Evolutionary conservation across 73 alveolate genomes (phyloP).

Genomic region (Urostyla sp.): DNA sequence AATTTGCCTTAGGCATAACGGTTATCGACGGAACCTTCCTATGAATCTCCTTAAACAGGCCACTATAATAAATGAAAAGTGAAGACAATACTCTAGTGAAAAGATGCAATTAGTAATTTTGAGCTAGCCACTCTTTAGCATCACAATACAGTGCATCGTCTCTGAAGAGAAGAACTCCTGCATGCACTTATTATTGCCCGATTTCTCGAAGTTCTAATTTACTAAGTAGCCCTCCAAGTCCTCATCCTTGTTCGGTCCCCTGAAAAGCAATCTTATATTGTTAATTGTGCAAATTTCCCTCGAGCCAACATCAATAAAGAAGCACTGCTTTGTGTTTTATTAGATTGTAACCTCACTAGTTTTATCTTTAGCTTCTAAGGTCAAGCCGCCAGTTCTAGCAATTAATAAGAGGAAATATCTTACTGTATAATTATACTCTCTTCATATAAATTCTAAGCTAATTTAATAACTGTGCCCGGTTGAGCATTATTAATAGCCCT

Average conservation of each 20-base stretch:
- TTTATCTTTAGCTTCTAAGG: slow-evolving; percentile 64
- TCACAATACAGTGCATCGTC: slow-evolving; percentile 27
- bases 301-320: slow-evolving; percentile 15
- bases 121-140: slow-evolving; percentile 52
- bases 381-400: slow-evolving; percentile 40
- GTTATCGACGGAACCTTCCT: slow-evolving; percentile 64
- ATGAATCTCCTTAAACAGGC: slow-evolving; percentile 41
- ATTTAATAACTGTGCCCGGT: no score
- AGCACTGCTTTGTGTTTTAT: slow-evolving; percentile 34
- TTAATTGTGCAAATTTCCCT: slow-evolving; percentile 35
- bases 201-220: slow-evolving; percentile 61
- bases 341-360: slow-evolving; percentile 70
- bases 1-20: background rate
- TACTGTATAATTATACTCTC: no score
- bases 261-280: slow-evolving; percentile 46
- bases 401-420: no score
- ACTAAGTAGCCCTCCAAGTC: slow-evolving; percentile 48
- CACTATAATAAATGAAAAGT: background rate
- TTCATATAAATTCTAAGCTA: no score
- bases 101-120: slow-evolving; percentile 25
- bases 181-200: slow-evolving; percentile 59
- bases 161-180: slow-evolving; percentile 60
- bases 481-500: no score
- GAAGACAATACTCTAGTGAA: slow-evolving; percentile 47
- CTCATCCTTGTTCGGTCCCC: slow-evolving; percentile 32